Evolutionary conservation across 305 asterid genomes (phyloP).

Genomic region (Solanum hybrid): DNA sequence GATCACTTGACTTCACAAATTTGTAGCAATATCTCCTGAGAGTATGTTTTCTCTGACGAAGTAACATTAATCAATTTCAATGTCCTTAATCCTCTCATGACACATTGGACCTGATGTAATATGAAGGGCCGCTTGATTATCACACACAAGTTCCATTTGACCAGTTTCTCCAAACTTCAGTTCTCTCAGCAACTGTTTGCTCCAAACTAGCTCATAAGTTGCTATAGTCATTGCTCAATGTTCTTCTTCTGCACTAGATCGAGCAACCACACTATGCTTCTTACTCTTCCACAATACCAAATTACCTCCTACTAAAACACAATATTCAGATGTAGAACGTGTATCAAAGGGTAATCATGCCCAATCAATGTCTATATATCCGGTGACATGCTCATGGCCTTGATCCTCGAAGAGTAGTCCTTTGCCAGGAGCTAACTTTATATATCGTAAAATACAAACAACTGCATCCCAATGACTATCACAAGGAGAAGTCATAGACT

Average conservation of each 20-base stretch:
- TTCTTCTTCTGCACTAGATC: background rate
- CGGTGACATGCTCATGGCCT: background rate
- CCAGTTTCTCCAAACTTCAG: background rate
- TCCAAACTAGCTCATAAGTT: background rate
- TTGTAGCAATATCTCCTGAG: background rate
- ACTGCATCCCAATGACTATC: background rate
- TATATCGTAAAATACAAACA: too few relatives aligned
- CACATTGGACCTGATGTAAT: background rate
- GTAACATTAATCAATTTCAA: background rate
- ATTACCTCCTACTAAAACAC: background rate
- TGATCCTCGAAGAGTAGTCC: background rate
- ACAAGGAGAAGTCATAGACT: background rate
- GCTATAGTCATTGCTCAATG: background rate
- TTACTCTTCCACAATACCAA: background rate
- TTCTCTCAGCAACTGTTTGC: background rate
- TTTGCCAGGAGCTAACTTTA: background rate
- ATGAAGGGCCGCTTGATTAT: background rate
- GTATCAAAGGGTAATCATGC: background rate
- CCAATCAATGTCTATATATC: too few relatives aligned
- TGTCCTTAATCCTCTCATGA: background rate
- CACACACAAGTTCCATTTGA: background rate
- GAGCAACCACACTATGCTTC: background rate
- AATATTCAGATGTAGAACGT: background rate
- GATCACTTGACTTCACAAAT: background rate
- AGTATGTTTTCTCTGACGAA: background rate